Conservation (phyloP, 1,139 yeast species). For the Lodderomyces beijingensis region DNA sequence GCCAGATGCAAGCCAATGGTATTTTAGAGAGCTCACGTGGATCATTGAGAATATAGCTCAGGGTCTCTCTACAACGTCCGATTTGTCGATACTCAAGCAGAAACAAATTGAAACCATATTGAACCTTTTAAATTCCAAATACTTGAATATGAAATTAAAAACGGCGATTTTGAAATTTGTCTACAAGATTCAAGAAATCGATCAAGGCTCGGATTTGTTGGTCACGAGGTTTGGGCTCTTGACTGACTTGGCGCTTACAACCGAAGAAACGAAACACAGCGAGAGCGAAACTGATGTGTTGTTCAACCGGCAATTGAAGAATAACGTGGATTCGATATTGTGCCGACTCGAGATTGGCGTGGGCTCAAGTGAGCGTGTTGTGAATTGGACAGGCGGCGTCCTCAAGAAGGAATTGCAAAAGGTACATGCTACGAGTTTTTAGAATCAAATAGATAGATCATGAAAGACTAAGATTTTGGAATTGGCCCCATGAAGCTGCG, state of each 20-base stretch:
- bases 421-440: slow-evolving; percentile 17
- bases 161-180: slow-evolving; percentile 40
- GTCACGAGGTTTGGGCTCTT: slow-evolving; percentile 62
- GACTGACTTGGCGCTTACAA: slow-evolving; percentile 43
- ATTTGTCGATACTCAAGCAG: slow-evolving; percentile 48
- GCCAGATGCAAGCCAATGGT: slow-evolving; percentile 42
- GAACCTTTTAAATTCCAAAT: slow-evolving; percentile 51
- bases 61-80: slow-evolving; percentile 45
- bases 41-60: slow-evolving; percentile 45
- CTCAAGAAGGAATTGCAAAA: slow-evolving; percentile 41
- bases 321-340: slow-evolving; percentile 45
- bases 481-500: no score
- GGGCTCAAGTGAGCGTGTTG: slow-evolving; percentile 47
- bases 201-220: slow-evolving; percentile 58
- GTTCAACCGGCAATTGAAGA: slow-evolving; percentile 30
- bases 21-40: slow-evolving; percentile 64
- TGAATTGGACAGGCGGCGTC: slow-evolving; percentile 60
- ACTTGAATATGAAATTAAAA: slow-evolving; percentile 35
- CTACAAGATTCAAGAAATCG: slow-evolving; percentile 48
- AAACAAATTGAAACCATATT: slow-evolving; percentile 65
- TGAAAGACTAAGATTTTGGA: no score
- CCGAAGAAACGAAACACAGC: slow-evolving; percentile 7
- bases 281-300: slow-evolving; percentile 13
- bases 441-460: neutral
- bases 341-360: slow-evolving; percentile 41